Evolutionary conservation across 768 basidiomycete genomes (phyloP), one percentile per base, ranked within the genome.

Genomic region (Rhodotorula babjevae): DNA sequence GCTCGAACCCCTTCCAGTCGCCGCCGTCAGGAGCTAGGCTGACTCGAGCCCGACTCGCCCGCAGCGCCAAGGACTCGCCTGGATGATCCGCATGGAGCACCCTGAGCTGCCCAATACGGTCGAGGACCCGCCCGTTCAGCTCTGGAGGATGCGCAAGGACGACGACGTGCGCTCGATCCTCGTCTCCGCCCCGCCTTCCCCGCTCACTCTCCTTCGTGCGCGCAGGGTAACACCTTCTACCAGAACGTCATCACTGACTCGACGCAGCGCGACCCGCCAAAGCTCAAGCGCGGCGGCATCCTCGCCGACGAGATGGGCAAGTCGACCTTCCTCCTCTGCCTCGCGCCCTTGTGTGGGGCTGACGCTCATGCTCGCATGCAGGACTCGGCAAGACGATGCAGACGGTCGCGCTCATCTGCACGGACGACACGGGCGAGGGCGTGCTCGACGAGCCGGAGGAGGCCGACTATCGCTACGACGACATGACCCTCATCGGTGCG

Each of bases 241-340:
- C 87, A 87, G 79, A 91, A 92, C 73, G 88, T 94, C 68, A 92
- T 89, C 0, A 93, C 93, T 0, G 89, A 89, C 75, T 89, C 87
- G 21, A 91, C 90, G 29, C 90, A 90, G 79, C 83, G 85, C 65
- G 81, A 82, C 0, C 73, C 67, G 47, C 71, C 68, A 2, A 40
- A 57, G n/a, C 60, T 74, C 27, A 69, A 74, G 50, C 75, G 77
- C 3, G 93, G 93, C n/a, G 93, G 91, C 5, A 82, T 95, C 62
- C 87, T 90, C 68, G 93, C 89, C 1, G 93, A 95, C 81, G 90
- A 90, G 53, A 96, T 96, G 93, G 93, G 88, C 66, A 8, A 36
- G 71, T 21, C n/a, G 6, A 21, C 23, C 27, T 27, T 33, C 50
- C 19, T 2, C 15, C 33, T 76, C 86, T 67, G 56, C 21, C 36